Evolutionary conservation across 2,329 filamentous ascomycete genomes (phyloP).

Genomic region (Zalaria sp.): DNA sequence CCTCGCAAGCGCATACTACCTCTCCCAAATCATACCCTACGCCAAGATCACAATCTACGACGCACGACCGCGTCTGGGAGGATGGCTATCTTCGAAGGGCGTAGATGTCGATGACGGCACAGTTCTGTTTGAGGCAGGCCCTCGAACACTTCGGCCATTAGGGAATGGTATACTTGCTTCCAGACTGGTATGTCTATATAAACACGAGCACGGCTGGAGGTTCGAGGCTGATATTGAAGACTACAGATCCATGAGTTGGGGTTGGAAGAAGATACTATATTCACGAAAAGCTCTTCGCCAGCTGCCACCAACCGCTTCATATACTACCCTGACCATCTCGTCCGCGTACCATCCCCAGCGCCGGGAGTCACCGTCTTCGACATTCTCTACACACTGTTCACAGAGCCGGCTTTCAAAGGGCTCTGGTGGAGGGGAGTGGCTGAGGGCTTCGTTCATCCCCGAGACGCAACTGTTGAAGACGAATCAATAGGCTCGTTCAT

Average conservation of each 20-base stretch:
- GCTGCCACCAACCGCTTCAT: constrained; percentile 57
- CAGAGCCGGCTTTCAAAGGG: constrained; percentile 43
- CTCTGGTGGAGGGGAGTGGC: constrained; percentile 20
- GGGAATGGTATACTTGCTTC: constrained; percentile 51
- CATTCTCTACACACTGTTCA: constrained; percentile 23
- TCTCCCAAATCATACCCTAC: constrained; percentile 52
- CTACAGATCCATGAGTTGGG: constrained; percentile 43
- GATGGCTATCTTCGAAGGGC: constrained; percentile 63
- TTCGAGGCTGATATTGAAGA: constrained; percentile 1
- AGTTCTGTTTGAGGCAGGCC: constrained; percentile 71
- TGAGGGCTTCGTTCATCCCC: constrained; percentile 16
- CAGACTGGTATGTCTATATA: constrained; percentile 46
- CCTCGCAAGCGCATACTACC: constrained; percentile 62
- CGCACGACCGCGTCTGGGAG: constrained; percentile 53
- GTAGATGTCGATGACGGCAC: constrained; percentile 46
- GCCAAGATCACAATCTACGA: constrained; percentile 74
- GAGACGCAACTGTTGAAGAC: constrained; percentile 35
- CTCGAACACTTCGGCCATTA: constrained; percentile 55
- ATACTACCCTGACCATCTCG: constrained; percentile 77
- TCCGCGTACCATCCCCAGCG: constrained; percentile 40
- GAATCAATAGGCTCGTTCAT: constrained; percentile 61
- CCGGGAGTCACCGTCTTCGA: constrained; percentile 18
- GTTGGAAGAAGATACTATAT: constrained; percentile 41
- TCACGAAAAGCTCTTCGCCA: constrained; percentile 35
- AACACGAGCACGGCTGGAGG: background rate